Percentiles rank a stretch among this genome's conserved stretches.
Evolutionary conservation across 306 rosid genomes (phyloP).

Genomic region (Casuarina cunninghamiana): DNA sequence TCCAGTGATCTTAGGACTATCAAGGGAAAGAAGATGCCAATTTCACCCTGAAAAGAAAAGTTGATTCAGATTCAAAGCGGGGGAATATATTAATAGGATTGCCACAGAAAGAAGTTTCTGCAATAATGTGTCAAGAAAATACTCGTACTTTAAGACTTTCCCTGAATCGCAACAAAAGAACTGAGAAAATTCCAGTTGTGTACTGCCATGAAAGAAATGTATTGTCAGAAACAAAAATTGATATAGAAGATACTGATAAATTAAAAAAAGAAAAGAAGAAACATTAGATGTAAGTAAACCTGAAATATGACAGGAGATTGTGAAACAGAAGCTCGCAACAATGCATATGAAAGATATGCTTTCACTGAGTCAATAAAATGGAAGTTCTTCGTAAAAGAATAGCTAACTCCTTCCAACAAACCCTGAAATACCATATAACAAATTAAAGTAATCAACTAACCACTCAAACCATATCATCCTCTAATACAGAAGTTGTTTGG

Average conservation of each 20-base stretch:
- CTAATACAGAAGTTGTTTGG: background rate
- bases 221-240: slow-evolving; percentile 27
- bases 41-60: slow-evolving; percentile 85
- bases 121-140: slow-evolving; percentile 31
- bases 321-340: slow-evolving; percentile 93
- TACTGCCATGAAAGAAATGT: slow-evolving; percentile 64
- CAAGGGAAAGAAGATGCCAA: slow-evolving; percentile 95
- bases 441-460: slow-evolving; percentile 16
- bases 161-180: slow-evolving; percentile 91
- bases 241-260: slow-evolving; percentile 18
- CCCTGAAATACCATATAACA: slow-evolving; percentile 59
- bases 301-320: slow-evolving; percentile 94
- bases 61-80: slow-evolving; percentile 11
- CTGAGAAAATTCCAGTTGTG: slow-evolving; percentile 89
- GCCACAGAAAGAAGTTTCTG: slow-evolving; percentile 21
- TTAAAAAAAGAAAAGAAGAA: slow-evolving; percentile 17
- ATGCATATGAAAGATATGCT: slow-evolving; percentile 97
- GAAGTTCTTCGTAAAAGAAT: slow-evolving; percentile 87
- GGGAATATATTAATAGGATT: slow-evolving; percentile 25
- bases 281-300: slow-evolving; percentile 45
- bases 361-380: slow-evolving; percentile 99
- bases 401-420: slow-evolving; percentile 94
- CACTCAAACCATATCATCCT: slow-evolving; percentile 14
- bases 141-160: slow-evolving; percentile 94
- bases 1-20: slow-evolving; percentile 92